phyloP scores from a whole-genome alignment of 2,329 filamentous ascomycete species.

The Fusarium miscanthi region DNA sequence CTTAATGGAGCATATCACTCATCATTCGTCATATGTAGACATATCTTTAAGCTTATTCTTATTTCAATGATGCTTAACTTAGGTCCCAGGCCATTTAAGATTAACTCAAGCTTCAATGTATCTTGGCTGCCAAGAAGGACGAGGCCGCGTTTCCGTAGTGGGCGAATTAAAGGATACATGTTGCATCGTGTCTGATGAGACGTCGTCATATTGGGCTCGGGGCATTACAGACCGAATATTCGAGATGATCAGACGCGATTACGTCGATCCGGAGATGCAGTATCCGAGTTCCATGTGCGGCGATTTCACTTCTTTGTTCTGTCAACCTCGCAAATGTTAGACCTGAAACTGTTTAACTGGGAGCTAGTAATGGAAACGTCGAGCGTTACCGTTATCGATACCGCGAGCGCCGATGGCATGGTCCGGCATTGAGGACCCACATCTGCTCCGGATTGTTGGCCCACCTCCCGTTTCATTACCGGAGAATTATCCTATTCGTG shows the following conservation, averaged over 20 bases:
- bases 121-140: constrained; percentile 5
- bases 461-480: constrained; percentile 22
- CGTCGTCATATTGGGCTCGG: neutral
- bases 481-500: constrained; percentile 44
- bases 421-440: constrained; percentile 9
- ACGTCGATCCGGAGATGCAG: neutral
- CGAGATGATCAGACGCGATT: neutral
- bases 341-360: neutral
- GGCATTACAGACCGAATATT: neutral
- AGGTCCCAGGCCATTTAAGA: neutral
- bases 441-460: constrained; percentile 7
- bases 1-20: neutral
- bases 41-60: constrained; percentile 8
- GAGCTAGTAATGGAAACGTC: neutral
- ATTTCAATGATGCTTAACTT: constrained; percentile 3
- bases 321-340: neutral
- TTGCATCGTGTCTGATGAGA: neutral
- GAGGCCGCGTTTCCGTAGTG: constrained; percentile 5
- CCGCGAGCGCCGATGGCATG: neutral
- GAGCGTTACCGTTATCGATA: neutral
- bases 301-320: neutral
- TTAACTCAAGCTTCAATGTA: neutral
- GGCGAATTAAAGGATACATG: constrained; percentile 18
- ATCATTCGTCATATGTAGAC: neutral
- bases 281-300: neutral